These are phyloP conservation scores for Stemphylium lycopersici DNA, from an alignment of 2,329 filamentous ascomycete genomes.

Conservation along the genomic window DNA sequence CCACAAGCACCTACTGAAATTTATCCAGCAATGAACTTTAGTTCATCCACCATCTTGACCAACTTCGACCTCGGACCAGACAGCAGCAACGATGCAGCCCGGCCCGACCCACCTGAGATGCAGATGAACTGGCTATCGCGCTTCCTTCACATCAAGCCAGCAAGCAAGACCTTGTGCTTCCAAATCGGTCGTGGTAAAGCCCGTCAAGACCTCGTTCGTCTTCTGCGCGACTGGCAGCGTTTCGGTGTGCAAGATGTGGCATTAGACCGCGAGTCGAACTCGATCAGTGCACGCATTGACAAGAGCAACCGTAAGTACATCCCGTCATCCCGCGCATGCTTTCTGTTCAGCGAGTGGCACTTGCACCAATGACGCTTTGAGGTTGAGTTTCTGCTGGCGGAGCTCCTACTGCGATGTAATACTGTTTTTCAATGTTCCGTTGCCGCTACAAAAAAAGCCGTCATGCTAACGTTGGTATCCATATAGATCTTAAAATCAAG, in stretches of 20 bases:
- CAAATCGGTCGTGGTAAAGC: constrained; percentile 72
- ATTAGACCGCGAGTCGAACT: constrained; percentile 77
- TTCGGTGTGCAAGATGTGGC: constrained; percentile 82
- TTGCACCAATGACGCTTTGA: constrained; percentile 22
- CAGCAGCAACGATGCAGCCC: constrained; percentile 48
- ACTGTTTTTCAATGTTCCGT: constrained; percentile 5
- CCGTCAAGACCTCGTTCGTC: constrained; percentile 75
- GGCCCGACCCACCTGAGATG: constrained; percentile 48
- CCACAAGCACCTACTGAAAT: constrained; percentile 27
- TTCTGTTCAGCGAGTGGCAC: constrained; percentile 25
- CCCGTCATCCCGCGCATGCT: constrained; percentile 8
- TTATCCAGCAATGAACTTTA: constrained; percentile 30
- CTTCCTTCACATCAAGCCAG: constrained; percentile 88
- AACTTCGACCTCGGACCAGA: constrained; percentile 45
- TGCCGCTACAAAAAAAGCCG: background rate
- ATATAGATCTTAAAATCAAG: constrained; percentile 76
- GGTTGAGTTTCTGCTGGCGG: constrained; percentile 24
- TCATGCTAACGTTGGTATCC: constrained; percentile 22
- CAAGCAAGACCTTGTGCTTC: constrained; percentile 76
- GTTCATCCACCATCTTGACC: constrained; percentile 40
- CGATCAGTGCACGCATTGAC: constrained; percentile 79
- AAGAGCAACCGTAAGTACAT: constrained; percentile 74
- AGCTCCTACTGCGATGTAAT: constrained; percentile 27
- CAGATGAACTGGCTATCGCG: constrained; percentile 82
- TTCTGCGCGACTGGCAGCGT: constrained; percentile 79